These are phyloP conservation scores for Mediolabrus comicus DNA, from an alignment of 108 stramenopile species.

Conservation along the genomic window DNA sequence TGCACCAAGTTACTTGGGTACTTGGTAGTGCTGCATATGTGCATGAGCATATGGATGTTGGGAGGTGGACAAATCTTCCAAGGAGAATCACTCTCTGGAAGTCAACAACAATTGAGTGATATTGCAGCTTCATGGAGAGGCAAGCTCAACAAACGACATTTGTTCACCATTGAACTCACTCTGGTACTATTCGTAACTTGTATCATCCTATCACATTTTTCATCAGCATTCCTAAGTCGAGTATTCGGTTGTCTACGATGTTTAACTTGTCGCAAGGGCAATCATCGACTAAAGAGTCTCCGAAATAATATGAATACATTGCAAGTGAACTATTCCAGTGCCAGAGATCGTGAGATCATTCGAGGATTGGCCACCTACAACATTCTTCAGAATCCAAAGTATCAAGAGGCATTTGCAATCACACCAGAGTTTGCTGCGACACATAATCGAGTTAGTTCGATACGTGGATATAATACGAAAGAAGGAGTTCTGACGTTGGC, in stretches of 20 bases:
- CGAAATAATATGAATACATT: slow-evolving; percentile 52
- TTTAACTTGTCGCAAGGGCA: slow-evolving; percentile 41
- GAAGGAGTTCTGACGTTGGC: slow-evolving; percentile 22
- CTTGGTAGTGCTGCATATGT: slow-evolving; percentile 38
- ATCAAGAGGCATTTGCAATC: slow-evolving; percentile 53
- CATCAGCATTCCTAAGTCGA: slow-evolving; percentile 27
- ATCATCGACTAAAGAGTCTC: slow-evolving; percentile 34
- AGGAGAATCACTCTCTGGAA: slow-evolving; percentile 33
- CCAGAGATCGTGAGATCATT: slow-evolving; percentile 50
- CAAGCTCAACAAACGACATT: slow-evolving; percentile 48
- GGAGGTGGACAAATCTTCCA: slow-evolving; percentile 50
- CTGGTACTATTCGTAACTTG: slow-evolving; percentile 25
- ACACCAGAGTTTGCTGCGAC: slow-evolving; percentile 47
- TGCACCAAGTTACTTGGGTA: slow-evolving; percentile 45
- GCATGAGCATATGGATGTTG: slow-evolving; percentile 55
- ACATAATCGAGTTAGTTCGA: slow-evolving; percentile 47
- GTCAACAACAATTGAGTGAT: slow-evolving; percentile 9
- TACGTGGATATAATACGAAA: slow-evolving; percentile 42
- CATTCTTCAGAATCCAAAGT: slow-evolving; percentile 60
- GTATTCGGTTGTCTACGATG: slow-evolving; percentile 34
- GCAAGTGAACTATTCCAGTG: slow-evolving; percentile 46
- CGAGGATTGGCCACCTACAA: slow-evolving; percentile 54
- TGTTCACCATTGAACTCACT: slow-evolving; percentile 28
- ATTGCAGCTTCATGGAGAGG: background rate
- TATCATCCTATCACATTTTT: slow-evolving; percentile 19